Base-by-base conservation (phyloP, 2,329 filamentous ascomycete genomes). In the Fusarium floridanum region DNA sequence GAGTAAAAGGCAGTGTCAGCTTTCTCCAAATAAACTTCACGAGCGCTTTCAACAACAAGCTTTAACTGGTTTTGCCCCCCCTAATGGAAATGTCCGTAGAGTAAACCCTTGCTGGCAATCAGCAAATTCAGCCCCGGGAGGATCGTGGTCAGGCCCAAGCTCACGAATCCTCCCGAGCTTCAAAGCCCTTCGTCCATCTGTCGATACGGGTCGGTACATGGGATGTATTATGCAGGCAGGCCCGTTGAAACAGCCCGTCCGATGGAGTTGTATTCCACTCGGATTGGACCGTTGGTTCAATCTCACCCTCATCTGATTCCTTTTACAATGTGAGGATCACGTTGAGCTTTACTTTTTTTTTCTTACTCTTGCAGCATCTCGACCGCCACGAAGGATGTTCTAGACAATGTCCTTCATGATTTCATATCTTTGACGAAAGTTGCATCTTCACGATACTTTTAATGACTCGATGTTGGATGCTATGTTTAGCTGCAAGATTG, bases 21-120 rank as follows among this genome's bases (percentile, higher is more conserved):
- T 11, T 53, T 53, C 48, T 53, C 24, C 48, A 27, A 56, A 57
- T 17, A 22, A 37, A 20, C 32, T 22, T 20, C 11, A 34, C 29
- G 12, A 37, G 24, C 39, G 32, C 39, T 48, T 39, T 16, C 37
- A 32, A 36, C 20, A 36, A 34, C 61, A 70, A 56, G 20, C 56
- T 63, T 60, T 20, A 64, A 64, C 68, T 72, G 60, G 71, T 59
- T n/a, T 41, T 5, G 17, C 12, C 63, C 34, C 9, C 55, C 24
- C 50, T 65, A 74, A 68, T 62, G 71, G 71, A 65, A 74, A 74
- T 43, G 71, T 74, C 69, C 71, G 57, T 64, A 50, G 14, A 50
- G 16, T 24, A 64, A 29, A 50, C 55, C 53, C 22, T 22, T 53
- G 48, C 16, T 29, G 48, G 36, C 36, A 41, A 67, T 60, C 43